These are phyloP conservation scores for Talaromyces sp. DNA, from an alignment of 2,329 filamentous ascomycete genomes.

Conservation along the genomic window DNA sequence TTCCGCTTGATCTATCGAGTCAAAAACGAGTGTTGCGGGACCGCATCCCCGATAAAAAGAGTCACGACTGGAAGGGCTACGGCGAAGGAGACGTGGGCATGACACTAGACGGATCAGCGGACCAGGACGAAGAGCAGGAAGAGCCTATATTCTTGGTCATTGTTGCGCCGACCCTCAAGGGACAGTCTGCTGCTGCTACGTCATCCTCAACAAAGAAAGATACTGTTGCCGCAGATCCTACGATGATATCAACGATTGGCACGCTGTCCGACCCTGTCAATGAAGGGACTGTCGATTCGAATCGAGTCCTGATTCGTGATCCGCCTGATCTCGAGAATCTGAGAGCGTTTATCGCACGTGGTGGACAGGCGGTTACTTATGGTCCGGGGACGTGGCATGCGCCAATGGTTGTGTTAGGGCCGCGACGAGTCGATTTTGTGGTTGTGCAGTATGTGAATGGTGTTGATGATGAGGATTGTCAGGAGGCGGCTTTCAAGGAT, in stretches of 20 bases:
- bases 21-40: conserved; percentile 19
- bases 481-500: conserved; percentile 61
- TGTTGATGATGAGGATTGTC: conserved; percentile 77
- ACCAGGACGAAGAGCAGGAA: conserved; percentile 20
- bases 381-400: conserved; percentile 92
- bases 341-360: conserved; percentile 73
- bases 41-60: conserved; percentile 9
- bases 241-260: background rate
- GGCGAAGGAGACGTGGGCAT: conserved; percentile 14
- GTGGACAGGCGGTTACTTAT: conserved; percentile 84
- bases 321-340: conserved; percentile 69
- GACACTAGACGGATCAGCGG: conserved; percentile 9
- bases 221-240: background rate
- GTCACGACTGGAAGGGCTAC: conserved; percentile 14
- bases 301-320: conserved; percentile 39
- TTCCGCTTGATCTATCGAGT: conserved; percentile 62
- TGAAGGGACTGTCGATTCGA: conserved; percentile 20
- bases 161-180: conserved; percentile 72
- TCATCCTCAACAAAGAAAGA: background rate
- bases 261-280: background rate
- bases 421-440: conserved; percentile 71
- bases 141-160: conserved; percentile 69
- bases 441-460: conserved; percentile 88
- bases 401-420: conserved; percentile 85
- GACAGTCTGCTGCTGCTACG: conserved; percentile 32